phyloP scores from a whole-genome alignment of 345 rosid species.

The Melastoma malabathricum region DNA sequence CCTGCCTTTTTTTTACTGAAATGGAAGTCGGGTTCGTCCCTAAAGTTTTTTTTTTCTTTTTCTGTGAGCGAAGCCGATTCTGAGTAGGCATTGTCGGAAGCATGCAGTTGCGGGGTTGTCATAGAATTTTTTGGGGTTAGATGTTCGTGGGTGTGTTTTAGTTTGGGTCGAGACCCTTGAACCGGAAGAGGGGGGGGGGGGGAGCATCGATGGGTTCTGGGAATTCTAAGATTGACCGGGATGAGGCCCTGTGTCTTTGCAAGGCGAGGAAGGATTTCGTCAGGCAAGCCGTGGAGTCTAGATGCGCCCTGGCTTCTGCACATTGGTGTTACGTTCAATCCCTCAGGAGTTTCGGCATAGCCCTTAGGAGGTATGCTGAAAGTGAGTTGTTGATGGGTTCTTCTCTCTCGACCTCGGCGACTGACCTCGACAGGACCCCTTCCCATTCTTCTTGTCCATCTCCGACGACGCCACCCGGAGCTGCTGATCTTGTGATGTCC shows the following conservation, averaged over 20 bases:
- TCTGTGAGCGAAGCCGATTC: too few species aligned
- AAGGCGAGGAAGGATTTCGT: conserved; percentile 61
- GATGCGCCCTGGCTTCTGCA: conserved; percentile 77
- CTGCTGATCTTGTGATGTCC: conserved; percentile 42
- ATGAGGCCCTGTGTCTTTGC: conserved; percentile 58
- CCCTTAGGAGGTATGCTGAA: conserved; percentile 69
- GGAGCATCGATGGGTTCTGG: conserved; percentile 50
- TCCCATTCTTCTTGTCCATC: conserved; percentile 66
- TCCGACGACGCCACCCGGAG: conserved; percentile 41
- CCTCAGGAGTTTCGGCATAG: conserved; percentile 56
- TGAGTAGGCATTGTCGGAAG: too few species aligned
- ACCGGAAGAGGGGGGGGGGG: conserved; percentile 4
- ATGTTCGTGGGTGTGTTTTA: background rate
- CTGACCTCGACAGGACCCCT: conserved; percentile 71
- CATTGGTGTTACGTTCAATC: conserved; percentile 79
- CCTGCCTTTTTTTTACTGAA: conserved; percentile 2
- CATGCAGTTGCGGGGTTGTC: background rate
- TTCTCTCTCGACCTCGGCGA: conserved; percentile 52
- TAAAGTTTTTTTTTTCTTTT: too few species aligned
- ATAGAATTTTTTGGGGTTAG: background rate
- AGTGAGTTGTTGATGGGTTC: conserved; percentile 49
- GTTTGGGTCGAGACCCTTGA: conserved; percentile 7
- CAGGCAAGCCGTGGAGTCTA: conserved; percentile 62
- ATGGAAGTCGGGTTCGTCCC: too few species aligned
- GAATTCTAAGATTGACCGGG: conserved; percentile 45